Evolutionary conservation across 805 yeast genomes (phyloP), one percentile per base, ranked within the genome.

Genomic region (Starmerella sirachaensis): DNA sequence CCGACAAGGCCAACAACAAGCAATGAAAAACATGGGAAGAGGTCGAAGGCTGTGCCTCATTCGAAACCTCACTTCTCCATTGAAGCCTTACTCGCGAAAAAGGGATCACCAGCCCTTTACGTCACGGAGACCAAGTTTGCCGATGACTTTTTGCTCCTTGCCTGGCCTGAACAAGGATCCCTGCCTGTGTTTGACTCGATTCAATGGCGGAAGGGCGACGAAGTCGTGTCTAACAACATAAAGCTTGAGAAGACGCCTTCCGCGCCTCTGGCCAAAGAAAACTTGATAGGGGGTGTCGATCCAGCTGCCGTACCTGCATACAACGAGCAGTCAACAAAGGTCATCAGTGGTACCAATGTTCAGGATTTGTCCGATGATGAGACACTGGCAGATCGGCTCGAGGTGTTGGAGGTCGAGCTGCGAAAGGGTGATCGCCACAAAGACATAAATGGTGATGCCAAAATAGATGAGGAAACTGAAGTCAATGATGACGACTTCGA

Each of bases 381-480:
- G 16, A 64, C 73, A 0, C 57, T 69, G 33, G 65, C 66, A 4
- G 67, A 62, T 33, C 51, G 63, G 5, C 49, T 63, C 24, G 61
- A 59, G 35, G 55, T 65, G 2, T 54, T 59, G 18, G 61, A 49
- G 44, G 53, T 49, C 13, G 45, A 44, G 5, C 18, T 37, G 29
- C 35, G 35, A 23, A 48, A 43, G 23, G 40, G 27, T 20, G 48
- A 32, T n/a, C 7, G 29, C 6, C 13, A 26, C 5, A 13, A 18
- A 4, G 25, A 16, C 23, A 25, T 19, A n/a, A 9, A 11, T 18
- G 35, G 33, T 16, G 46, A 43, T 21, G 53, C 18, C n/a, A 46
- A 44, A 32, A 45, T 39, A n/a, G 38, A 37, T 14, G 37, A 22
- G 18, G 28, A 29, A 11, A 36, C 25, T 22, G 42, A 38, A 19